Conservation (phyloP, 2,329 filamentous ascomycete species). For the Cladosporium sp. region DNA sequence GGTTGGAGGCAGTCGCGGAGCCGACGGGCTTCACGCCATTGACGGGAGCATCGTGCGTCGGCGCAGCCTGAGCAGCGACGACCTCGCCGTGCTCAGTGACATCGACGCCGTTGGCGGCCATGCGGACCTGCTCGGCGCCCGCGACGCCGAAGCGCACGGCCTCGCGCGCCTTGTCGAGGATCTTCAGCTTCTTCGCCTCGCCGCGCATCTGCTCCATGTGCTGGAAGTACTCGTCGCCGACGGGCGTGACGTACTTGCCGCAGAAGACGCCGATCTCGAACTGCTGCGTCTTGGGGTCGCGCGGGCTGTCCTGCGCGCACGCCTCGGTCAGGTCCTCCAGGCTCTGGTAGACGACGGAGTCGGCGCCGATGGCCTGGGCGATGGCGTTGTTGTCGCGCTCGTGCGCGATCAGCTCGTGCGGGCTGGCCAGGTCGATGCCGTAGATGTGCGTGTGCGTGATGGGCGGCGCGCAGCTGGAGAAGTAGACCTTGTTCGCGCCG, state of each 20-base stretch:
- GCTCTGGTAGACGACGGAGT: slow-evolving; percentile 72
- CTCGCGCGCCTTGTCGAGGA: slow-evolving; percentile 60
- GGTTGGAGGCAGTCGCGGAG: slow-evolving; percentile 19
- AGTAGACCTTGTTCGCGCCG: slow-evolving; percentile 75
- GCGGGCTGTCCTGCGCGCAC: slow-evolving; percentile 67
- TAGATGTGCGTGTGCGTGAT: slow-evolving; percentile 86
- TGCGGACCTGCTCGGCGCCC: slow-evolving; percentile 55
- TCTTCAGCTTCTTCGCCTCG: slow-evolving; percentile 64
- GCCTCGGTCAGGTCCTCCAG: slow-evolving; percentile 76
- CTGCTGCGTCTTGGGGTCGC: slow-evolving; percentile 52
- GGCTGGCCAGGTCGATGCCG: slow-evolving; percentile 71
- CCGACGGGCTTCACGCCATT: slow-evolving; percentile 10
- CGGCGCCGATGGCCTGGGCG: slow-evolving; percentile 65
- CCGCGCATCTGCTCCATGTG: slow-evolving; percentile 70
- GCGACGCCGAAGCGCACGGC: slow-evolving; percentile 62
- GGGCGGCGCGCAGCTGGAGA: slow-evolving; percentile 76
- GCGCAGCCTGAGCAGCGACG: slow-evolving; percentile 38
- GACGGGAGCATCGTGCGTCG: slow-evolving; percentile 17
- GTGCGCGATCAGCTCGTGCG: slow-evolving; percentile 67
- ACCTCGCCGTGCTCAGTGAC: slow-evolving; percentile 55
- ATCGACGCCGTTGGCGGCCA: slow-evolving; percentile 59
- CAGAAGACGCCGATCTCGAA: slow-evolving; percentile 94
- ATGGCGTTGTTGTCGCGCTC: slow-evolving; percentile 59
- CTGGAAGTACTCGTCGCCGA: slow-evolving; percentile 76
- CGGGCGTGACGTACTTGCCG: slow-evolving; percentile 78